Base-by-base conservation (phyloP, 192 early-diverging fungal species). In the Coemansia sp. region DNA sequence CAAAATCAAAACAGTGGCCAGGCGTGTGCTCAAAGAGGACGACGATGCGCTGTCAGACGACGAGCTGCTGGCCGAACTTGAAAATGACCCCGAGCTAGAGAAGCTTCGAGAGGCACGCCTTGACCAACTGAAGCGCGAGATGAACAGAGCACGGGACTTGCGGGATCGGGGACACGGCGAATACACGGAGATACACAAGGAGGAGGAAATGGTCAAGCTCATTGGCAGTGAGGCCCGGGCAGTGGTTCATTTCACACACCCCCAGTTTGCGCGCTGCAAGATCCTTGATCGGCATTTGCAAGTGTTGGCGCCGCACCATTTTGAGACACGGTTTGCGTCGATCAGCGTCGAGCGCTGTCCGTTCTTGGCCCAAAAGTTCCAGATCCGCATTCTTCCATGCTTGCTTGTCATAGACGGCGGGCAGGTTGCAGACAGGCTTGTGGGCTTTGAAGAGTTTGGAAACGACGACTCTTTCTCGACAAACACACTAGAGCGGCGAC, bases 391-490 rank as follows among this genome's bases (percentile, higher is more conserved):
- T 8, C 83, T 98, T 33, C 96, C 96, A 10, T 95, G 93, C 63
- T 83, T 98, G 48, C 84, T 97, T 14, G 63, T 83, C 0, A 88
- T 95, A 53, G 71, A 87, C 1, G 81, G 95, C 56, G 93, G 93
- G 11, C 70, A 54, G 2, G 72, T 71, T 80, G 87, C 90, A 0
- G 93, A 95, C 61, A 65, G 86, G 81, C 88, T 82, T 33, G 78
- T 96, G 60, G 97, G 97, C 0, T 98, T 98, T 83, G 97, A 98
- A 24, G 95, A 91, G 15, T 75, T 98, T 12, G 94, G 93, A 18
- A 93, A 91, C 62, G 86, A 77, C 8, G 97, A 98, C 68, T 74
- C 80, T 52, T 97, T 98, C 48, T 73, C 83, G 26, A 96, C 94
- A 1, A 70, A 85, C 15, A 55, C 79, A 24, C 75, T 98, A 1